Percentiles rank a stretch among this genome's conserved stretches.
Evolutionary conservation across 106 monocot genomes (phyloP).

Genomic region (Amphibolis antarctica): DNA sequence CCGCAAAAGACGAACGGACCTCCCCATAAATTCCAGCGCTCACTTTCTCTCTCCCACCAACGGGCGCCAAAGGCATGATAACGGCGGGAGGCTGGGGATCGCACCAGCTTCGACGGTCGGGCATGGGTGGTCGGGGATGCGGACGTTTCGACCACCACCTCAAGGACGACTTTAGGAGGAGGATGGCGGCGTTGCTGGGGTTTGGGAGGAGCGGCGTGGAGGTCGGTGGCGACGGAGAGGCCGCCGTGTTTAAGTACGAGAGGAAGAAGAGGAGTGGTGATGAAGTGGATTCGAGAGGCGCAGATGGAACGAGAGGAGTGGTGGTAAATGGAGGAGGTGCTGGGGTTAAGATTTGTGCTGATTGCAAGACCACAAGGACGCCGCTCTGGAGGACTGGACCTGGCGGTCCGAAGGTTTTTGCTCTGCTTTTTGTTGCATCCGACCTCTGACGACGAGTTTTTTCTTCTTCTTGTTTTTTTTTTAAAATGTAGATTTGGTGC

Average conservation of each 20-base stretch:
- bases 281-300: neutral
- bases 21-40: neutral
- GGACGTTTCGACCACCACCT: neutral
- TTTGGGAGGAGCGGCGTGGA: constrained; percentile 1
- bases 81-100: neutral
- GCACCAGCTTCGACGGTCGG: neutral
- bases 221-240: neutral
- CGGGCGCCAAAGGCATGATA: neutral
- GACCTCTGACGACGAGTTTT: neutral
- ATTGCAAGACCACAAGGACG: constrained; percentile 7
- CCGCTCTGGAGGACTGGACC: constrained; percentile 17
- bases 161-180: constrained; percentile 2
- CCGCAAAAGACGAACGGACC: no score
- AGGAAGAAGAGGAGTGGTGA: constrained; percentile 10
- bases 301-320: neutral
- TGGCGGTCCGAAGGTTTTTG: constrained; percentile 7
- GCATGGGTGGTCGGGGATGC: neutral
- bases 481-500: neutral
- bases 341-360: constrained; percentile 1
- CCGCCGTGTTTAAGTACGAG: neutral
- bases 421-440: neutral
- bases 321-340: neutral
- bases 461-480: no score
- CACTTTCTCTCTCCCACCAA: neutral
- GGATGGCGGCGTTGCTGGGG: constrained; percentile 4